Conservation (phyloP, 345 rosid species). For the Boechera stricta region DNA sequence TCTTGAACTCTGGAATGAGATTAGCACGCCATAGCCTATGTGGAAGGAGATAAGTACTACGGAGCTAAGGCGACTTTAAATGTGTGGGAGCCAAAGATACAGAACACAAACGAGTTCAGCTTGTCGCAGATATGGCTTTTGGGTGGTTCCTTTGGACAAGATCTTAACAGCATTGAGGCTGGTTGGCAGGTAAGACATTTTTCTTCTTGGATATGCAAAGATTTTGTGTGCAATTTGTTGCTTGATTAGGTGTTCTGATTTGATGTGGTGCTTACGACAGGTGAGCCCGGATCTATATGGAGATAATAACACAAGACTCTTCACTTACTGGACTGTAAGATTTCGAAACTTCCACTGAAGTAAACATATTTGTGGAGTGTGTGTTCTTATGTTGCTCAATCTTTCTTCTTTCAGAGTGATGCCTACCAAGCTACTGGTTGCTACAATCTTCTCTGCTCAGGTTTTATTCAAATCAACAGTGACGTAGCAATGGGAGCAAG, state of each 20-base stretch:
- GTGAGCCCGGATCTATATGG: conserved; percentile 99
- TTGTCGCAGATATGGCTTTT: conserved; percentile 95
- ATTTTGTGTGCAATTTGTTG: neutral
- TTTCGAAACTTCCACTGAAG: conserved; percentile 11
- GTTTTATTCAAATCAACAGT: conserved; percentile 92
- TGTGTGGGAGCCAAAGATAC: conserved; percentile 98
- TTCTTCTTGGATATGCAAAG: neutral
- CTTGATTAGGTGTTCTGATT: neutral
- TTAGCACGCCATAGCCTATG: conserved; percentile 96
- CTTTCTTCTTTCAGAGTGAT: conserved; percentile 69
- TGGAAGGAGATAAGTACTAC: conserved; percentile 82
- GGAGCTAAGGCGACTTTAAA: conserved; percentile 98
- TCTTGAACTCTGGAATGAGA: conserved; percentile 34
- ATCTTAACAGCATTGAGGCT: conserved; percentile 98
- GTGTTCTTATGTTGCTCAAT: conserved; percentile 16
- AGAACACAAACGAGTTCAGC: conserved; percentile 89
- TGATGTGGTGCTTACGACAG: conserved; percentile 47
- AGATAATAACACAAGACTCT: conserved; percentile 97
- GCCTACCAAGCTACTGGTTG: conserved; percentile 99
- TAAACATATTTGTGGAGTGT: neutral
- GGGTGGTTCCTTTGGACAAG: conserved; percentile 98
- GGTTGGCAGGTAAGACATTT: conserved; percentile 86
- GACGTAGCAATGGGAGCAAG: conserved; percentile 98
- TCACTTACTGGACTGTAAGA: conserved; percentile 99
- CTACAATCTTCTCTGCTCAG: conserved; percentile 97